Percentiles rank a stretch among this genome's conserved stretches.
phyloP scores from a whole-genome alignment of 2,329 filamentous ascomycete species.

The Pestalotiopsis sp. region DNA sequence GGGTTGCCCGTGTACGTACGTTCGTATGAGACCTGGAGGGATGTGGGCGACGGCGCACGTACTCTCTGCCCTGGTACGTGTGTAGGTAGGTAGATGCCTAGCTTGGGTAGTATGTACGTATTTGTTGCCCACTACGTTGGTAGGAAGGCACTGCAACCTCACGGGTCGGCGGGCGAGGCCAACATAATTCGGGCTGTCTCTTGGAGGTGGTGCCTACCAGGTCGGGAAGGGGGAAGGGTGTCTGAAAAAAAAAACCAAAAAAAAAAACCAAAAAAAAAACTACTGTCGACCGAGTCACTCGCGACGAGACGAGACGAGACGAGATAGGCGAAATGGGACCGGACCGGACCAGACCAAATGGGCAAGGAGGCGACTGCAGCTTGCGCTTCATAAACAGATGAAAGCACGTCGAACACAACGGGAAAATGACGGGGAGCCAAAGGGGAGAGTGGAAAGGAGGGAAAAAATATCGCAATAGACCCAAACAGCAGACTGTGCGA shows the following conservation, averaged over 20 bases:
- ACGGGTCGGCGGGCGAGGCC: not conserved
- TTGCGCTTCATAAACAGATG: no score
- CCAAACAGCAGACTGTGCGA: not conserved
- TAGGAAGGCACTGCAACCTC: not conserved
- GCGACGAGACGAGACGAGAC: no score
- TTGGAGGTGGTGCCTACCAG: not conserved
- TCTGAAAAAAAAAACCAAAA: not conserved
- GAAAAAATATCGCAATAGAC: not conserved
- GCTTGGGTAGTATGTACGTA: no score
- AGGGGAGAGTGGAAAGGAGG: not conserved
- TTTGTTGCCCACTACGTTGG: not conserved
- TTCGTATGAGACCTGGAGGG: not conserved
- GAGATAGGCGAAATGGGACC: no score
- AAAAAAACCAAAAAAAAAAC: no score
- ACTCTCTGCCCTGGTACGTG: no score
- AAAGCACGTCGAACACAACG: no score
- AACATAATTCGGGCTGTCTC: not conserved
- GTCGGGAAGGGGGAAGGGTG: not conserved
- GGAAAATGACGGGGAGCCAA: not conserved
- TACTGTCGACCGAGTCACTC: no score
- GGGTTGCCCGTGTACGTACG: not conserved
- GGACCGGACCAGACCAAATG: no score
- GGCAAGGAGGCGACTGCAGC: no score
- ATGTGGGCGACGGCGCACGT: not conserved
- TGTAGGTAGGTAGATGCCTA: no score